phyloP scores from a whole-genome alignment of 2,329 filamentous ascomycete genomes.

The Botrytis cinerea region DNA sequence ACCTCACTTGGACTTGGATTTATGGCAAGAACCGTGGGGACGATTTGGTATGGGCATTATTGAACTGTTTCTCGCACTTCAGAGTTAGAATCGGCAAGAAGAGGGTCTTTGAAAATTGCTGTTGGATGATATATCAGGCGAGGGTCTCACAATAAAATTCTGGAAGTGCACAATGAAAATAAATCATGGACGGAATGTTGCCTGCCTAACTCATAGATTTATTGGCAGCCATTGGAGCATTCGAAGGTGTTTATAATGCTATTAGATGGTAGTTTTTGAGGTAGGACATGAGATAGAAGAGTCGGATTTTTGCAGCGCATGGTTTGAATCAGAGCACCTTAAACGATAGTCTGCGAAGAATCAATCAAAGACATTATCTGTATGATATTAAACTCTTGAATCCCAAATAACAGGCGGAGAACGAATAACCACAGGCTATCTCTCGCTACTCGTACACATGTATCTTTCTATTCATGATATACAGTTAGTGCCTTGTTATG shows the following conservation, averaged over 20 bases:
- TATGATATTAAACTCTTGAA: not conserved
- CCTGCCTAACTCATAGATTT: not conserved
- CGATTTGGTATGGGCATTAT: not conserved
- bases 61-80: not conserved
- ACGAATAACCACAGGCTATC: not conserved
- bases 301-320: not conserved
- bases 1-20: not conserved
- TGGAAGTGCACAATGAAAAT: not conserved
- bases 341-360: not conserved
- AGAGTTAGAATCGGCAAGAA: not conserved
- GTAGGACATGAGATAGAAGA: not conserved
- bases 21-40: not conserved
- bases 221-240: not conserved
- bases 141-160: not conserved
- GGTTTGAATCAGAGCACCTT: not conserved
- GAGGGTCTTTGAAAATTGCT: not conserved
- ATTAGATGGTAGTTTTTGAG: not conserved
- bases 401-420: not conserved
- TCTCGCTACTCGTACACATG: not conserved
- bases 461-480: not conserved
- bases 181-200: not conserved
- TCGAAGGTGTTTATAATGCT: not conserved
- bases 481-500: not conserved
- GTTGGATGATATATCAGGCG: not conserved
- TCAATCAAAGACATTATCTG: not conserved